phyloP scores from a whole-genome alignment of 129 eudicot genomes.

The carrot (Daucus carota) region DH1_v3.0 NC_030382.2:33327001-33327500 shows the following conservation, averaged over 20 bases:
- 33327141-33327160: background rate
- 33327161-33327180: background rate
- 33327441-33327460: constrained; percentile 81
- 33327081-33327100: background rate
- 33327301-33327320: constrained; percentile 75
- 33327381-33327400: constrained; percentile 68
- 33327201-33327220: constrained; percentile 53
- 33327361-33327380: constrained; percentile 84
- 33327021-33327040: background rate
- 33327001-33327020: constrained; percentile 49
- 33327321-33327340: constrained; percentile 72
- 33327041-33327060: background rate
- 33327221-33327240: constrained; percentile 64
- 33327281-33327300: constrained; percentile 73
- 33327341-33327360: constrained; percentile 77
- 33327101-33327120: background rate
- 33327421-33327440: constrained; percentile 91
- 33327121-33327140: background rate
- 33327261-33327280: constrained; percentile 61
- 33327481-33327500: constrained; percentile 34
- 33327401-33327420: constrained; percentile 69
- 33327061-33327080: background rate
- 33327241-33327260: constrained; percentile 76
- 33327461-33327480: constrained; percentile 88
- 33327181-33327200: background rate